A percentile compares a stretch with the other conserved stretches of the same genome.
These are phyloP conservation scores for Umbilicus rupestris DNA, from an alignment of 164 flowering plant genomes.

Conservation along the genomic window DNA sequence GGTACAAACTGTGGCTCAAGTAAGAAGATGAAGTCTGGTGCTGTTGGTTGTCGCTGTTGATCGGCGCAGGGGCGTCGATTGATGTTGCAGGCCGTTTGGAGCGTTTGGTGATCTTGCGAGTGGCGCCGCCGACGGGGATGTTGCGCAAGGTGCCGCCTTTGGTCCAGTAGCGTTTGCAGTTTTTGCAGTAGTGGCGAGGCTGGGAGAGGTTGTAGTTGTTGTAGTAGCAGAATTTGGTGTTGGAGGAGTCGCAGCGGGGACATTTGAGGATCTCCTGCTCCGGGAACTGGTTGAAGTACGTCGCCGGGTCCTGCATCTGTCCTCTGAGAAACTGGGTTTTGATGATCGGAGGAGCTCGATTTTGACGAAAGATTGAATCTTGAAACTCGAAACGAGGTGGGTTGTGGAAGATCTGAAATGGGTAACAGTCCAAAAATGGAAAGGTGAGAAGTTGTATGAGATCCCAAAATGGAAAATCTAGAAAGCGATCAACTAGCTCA, in stretches of 20 bases:
- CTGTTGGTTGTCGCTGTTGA: background rate
- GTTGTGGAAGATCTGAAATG: background rate
- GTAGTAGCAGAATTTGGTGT: constrained; percentile 76
- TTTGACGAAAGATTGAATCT: constrained; percentile 1
- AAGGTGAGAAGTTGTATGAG: background rate
- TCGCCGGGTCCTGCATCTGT: constrained; percentile 1
- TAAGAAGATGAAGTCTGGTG: background rate
- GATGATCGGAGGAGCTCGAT: no score
- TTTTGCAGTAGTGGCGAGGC: constrained; percentile 61
- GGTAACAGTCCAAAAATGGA: background rate
- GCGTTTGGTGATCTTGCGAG: constrained; percentile 36
- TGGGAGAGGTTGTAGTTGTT: constrained; percentile 62
- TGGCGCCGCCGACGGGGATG: constrained; percentile 78
- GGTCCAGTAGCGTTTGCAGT: constrained; percentile 50
- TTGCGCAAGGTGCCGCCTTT: constrained; percentile 60
- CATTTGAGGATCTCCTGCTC: constrained; percentile 72
- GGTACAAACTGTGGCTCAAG: constrained; percentile 30
- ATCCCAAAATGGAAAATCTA: background rate
- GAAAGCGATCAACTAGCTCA: no score
- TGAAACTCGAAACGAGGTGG: background rate
- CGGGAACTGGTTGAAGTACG: constrained; percentile 33
- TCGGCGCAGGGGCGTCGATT: background rate
- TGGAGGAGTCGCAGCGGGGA: constrained; percentile 67
- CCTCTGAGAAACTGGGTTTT: no score
- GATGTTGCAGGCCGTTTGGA: background rate